These are phyloP conservation scores for Pyricularia sp. DNA, from an alignment of 2,329 filamentous ascomycete species.

Conservation along the genomic window DNA sequence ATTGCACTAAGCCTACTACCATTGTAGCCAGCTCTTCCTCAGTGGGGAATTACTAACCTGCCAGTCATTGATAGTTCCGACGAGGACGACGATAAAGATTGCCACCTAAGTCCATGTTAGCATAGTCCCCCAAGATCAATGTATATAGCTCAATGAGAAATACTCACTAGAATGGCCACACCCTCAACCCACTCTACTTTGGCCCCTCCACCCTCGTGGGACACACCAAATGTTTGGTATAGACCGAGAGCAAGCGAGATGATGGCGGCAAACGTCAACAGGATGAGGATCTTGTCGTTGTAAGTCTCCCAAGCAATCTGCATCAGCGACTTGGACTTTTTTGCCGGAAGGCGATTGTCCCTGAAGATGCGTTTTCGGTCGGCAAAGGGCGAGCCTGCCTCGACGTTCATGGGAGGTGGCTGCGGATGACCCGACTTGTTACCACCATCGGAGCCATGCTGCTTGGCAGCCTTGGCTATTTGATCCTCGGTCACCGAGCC, in stretches of 20 bases:
- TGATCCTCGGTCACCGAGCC: conserved; percentile 15
- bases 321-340: conserved; percentile 7
- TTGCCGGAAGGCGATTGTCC: conserved; percentile 3
- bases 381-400: not conserved
- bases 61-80: conserved; percentile 53
- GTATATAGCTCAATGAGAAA: conserved; percentile 60
- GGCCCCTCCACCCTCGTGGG: conserved; percentile 28
- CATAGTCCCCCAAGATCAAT: conserved; percentile 63
- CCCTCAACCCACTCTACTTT: conserved; percentile 62
- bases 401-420: not conserved
- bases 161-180: conserved; percentile 72
- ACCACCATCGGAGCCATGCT: not conserved
- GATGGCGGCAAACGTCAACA: conserved; percentile 58
- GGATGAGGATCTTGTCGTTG: conserved; percentile 64
- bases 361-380: conserved; percentile 5
- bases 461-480: not conserved
- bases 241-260: conserved; percentile 61
- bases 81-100: conserved; percentile 50
- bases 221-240: conserved; percentile 51
- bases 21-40: conserved; percentile 38
- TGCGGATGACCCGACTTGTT: not conserved
- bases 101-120: conserved; percentile 46
- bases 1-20: conserved; percentile 29
- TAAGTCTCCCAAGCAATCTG: conserved; percentile 58
- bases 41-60: conserved; percentile 20